Conservation (phyloP, 2,329 filamentous ascomycete genomes). For the Ramularia endophylla region DNA sequence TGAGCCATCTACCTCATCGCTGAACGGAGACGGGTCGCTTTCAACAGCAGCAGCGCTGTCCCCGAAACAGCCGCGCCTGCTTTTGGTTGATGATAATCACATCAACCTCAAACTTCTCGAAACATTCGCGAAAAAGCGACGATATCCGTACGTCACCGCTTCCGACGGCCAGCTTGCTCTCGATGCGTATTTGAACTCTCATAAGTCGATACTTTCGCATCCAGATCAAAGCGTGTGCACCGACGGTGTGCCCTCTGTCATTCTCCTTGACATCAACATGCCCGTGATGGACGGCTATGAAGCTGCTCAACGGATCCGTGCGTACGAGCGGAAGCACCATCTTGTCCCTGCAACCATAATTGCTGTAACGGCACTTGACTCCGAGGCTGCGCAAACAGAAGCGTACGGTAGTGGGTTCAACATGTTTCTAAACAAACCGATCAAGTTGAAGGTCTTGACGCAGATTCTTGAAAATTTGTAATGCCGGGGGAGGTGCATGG, state of each 20-base stretch:
- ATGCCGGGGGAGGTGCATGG: too few species aligned
- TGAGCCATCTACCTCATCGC: neutral
- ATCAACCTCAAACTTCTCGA: conserved; percentile 28
- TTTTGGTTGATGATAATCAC: conserved; percentile 31
- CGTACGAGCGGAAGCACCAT: conserved; percentile 16
- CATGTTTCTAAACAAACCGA: conserved; percentile 27
- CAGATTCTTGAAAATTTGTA: too few species aligned
- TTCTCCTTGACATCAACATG: conserved; percentile 45
- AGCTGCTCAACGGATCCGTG: conserved; percentile 26
- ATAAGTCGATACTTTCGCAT: neutral
- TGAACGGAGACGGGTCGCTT: neutral
- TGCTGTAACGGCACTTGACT: conserved; percentile 26
- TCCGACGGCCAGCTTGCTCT: conserved; percentile 45
- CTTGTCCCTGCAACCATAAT: conserved; percentile 21
- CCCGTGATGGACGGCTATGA: conserved; percentile 32
- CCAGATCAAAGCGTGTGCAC: too few species aligned
- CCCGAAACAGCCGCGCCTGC: conserved; percentile 7
- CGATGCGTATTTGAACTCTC: conserved; percentile 7
- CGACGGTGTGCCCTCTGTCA: conserved; percentile 22
- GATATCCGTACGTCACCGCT: conserved; percentile 37
- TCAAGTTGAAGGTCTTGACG: conserved; percentile 9
- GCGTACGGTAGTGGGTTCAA: conserved; percentile 27
- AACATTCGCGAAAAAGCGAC: conserved; percentile 25
- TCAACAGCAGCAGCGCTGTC: neutral
- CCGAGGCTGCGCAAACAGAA: conserved; percentile 19